Evolutionary conservation across 768 basidiomycete species (phyloP), one percentile per base, ranked within the genome.

Genomic region (Kwoniella dejecticola): DNA sequence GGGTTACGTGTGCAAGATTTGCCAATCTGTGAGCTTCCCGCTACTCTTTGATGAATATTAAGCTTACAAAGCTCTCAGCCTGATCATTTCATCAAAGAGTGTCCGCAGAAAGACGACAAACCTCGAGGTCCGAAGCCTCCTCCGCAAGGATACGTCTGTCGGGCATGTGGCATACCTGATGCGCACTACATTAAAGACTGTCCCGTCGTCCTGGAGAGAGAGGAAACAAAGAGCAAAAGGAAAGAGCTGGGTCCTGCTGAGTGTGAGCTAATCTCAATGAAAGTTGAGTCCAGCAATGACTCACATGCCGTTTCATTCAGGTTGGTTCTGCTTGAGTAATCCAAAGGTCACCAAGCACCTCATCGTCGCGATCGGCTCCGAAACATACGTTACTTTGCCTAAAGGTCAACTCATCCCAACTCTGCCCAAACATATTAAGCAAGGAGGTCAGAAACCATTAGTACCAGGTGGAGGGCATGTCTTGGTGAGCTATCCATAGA

Each of bases 301-400:
- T 72, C 41, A 72, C 29, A 13, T 26, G 17, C 4, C 11, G 8
- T 0, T 62, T 26, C 47, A 73, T 7, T 36, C 36, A 42, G 97
- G 95, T 79, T 98, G 95, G 95, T 98, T 99, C 81, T 99, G 96
- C 77, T 79, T 99, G 54, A 94, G 91, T 41, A 97, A 97, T 75
- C 94, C 95, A 0, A 87, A 86, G 68, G 82, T 98, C 38, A 94
- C 91, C 60, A 99, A 98, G 81, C 91, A 98, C 72, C 85, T 98
- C 64, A 94, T 99, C 65, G 90, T 93, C 30, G 87, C 90, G 0
- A 96, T 99, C 72, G 96, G 94, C 13, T 78, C 83, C 5, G 96
- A 99, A 79, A 91, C 90, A 73, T 99, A 99, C 81, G 80, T 97
- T 49, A 94, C 96, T 0, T 81, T 98, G n/a, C 90, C 96, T 0